Percentiles rank a stretch among this genome's conserved stretches.
These are phyloP conservation scores for Aspergillus heteromorphus DNA, from an alignment of 495 filamentous ascomycete genomes.

Conservation along the genomic window DNA sequence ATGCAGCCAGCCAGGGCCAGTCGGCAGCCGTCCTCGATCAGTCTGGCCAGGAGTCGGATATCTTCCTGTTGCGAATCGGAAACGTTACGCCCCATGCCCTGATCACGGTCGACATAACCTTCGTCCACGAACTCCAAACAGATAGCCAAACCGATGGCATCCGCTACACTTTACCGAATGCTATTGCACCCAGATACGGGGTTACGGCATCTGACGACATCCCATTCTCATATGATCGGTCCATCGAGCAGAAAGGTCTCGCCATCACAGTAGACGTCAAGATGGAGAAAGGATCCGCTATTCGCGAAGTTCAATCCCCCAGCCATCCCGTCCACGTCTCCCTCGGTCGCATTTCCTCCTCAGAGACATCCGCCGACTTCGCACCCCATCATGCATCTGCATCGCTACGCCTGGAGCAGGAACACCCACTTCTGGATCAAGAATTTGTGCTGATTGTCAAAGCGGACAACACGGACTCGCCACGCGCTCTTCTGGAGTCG, in stretches of 20 bases:
- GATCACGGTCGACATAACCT: constrained; percentile 54
- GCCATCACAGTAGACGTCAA: neutral
- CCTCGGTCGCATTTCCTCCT: constrained; percentile 50
- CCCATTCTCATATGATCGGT: neutral
- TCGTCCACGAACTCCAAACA: constrained; percentile 63
- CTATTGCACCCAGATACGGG: constrained; percentile 60
- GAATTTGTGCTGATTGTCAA: constrained; percentile 54
- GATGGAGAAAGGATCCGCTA: constrained; percentile 1
- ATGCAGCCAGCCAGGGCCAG: constrained; percentile 50
- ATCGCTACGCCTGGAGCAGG: constrained; percentile 31
- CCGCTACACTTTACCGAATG: constrained; percentile 59
- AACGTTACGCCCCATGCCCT: constrained; percentile 53
- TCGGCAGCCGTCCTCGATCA: constrained; percentile 60
- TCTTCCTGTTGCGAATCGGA: constrained; percentile 59
- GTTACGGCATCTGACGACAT: neutral
- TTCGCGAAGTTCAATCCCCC: constrained; percentile 53
- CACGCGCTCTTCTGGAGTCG: constrained; percentile 57
- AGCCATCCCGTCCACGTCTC: constrained; percentile 62
- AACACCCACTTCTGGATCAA: constrained; percentile 13
- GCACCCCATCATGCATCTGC: constrained; percentile 55
- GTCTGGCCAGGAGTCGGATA: constrained; percentile 49
- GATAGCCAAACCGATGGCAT: constrained; percentile 57
- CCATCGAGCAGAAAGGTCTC: neutral
- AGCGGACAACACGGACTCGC: constrained; percentile 48
- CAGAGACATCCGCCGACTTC: constrained; percentile 30